phyloP scores from a whole-genome alignment of 176 grass and related monocot species.

The Paspalum notatum region DNA sequence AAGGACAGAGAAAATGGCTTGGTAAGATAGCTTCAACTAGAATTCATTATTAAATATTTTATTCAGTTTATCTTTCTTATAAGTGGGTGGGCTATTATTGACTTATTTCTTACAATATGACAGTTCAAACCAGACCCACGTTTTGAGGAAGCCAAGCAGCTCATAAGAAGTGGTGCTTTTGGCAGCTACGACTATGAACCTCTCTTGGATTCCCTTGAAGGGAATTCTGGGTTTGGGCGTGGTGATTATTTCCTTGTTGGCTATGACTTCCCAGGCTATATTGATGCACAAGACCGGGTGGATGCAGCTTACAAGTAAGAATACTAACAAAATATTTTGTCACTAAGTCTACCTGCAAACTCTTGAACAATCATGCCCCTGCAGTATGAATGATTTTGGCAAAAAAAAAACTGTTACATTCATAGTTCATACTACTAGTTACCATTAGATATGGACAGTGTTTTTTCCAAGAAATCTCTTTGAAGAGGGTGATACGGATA shows the following conservation, averaged over 20 bases:
- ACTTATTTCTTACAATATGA: conserved; percentile 30
- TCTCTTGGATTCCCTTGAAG: conserved; percentile 95
- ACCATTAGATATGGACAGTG: neutral
- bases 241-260: conserved; percentile 99
- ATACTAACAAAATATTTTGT: conserved; percentile 25
- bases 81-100: conserved; percentile 35
- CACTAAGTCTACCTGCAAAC: neutral
- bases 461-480: too few relatives aligned
- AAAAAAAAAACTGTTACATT: neutral
- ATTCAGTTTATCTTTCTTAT: conserved; percentile 19
- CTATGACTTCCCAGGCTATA: conserved; percentile 92
- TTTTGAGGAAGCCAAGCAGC: conserved; percentile 90
- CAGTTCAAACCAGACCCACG: conserved; percentile 96
- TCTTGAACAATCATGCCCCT: conserved; percentile 26
- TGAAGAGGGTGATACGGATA: too few relatives aligned
- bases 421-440: neutral
- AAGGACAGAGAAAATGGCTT: conserved; percentile 92
- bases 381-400: neutral
- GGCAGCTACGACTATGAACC: conserved; percentile 81
- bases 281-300: conserved; percentile 74
- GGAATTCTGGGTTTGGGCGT: conserved; percentile 89
- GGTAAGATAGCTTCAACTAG: conserved; percentile 47
- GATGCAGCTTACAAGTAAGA: conserved; percentile 98
- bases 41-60: conserved; percentile 8
- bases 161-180: conserved; percentile 79